Percentiles rank a stretch among this genome's conserved stretches.
phyloP scores from a whole-genome alignment of 805 yeast species.

The Monosporozyma solicola region DNA sequence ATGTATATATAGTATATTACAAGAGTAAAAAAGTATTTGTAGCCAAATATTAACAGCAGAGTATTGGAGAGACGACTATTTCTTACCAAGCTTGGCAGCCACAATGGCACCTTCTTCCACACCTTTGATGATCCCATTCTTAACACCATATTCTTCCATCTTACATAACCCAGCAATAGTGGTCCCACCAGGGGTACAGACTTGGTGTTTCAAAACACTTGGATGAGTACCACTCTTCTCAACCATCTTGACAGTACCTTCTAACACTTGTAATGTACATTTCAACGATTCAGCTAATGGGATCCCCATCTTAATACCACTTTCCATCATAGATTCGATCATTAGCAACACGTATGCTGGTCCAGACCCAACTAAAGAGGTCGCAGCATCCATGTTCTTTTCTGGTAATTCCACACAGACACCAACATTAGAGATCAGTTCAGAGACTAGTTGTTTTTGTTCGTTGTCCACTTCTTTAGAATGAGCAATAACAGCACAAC shows the following conservation, averaged over 20 bases:
- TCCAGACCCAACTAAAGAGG: conserved; percentile 91
- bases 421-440: conserved; percentile 56
- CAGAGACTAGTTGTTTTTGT: conserved; percentile 28
- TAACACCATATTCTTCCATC: conserved; percentile 85
- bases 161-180: conserved; percentile 91
- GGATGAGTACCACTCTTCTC: conserved; percentile 79
- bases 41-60: neutral
- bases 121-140: conserved; percentile 80
- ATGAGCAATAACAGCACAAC: conserved; percentile 88
- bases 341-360: conserved; percentile 88
- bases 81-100: conserved; percentile 51
- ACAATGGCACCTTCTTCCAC: conserved; percentile 87
- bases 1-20: too few relatives aligned
- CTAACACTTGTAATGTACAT: conserved; percentile 88
- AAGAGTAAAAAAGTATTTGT: too few relatives aligned
- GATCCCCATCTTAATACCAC: conserved; percentile 90
- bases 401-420: conserved; percentile 61
- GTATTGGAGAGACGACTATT: conserved; percentile 14
- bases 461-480: conserved; percentile 41
- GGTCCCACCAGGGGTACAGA: conserved; percentile 97
- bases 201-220: conserved; percentile 73
- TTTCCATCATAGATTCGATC: conserved; percentile 88
- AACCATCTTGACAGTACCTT: conserved; percentile 90
- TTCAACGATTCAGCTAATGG: conserved; percentile 75
- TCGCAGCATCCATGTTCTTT: conserved; percentile 92